Base-by-base conservation (phyloP, 768 basidiomycete species). In the Phaffia australis region DNA sequence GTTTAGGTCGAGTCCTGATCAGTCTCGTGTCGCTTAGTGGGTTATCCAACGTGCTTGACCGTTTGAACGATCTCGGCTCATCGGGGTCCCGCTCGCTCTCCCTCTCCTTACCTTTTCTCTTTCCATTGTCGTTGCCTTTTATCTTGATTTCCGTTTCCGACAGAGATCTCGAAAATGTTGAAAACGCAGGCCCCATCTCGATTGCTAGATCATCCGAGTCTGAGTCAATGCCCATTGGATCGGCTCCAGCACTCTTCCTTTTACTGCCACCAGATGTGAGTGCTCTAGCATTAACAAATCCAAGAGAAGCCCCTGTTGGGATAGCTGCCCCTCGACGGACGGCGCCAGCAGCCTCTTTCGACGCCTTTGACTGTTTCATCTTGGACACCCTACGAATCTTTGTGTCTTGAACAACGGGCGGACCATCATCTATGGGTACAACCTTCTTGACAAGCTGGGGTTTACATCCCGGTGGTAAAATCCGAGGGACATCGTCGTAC, bases 401-500 rank as follows among this genome's bases (percentile, higher is more conserved):
- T 68, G 52, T 56, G 49, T 42, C 60, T 70, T 50, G 47, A 32
- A 30, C 64, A 60, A 16, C 71, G 72, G 73, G 76, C 0, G 73
- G 72, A 66, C 86, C 83, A 49, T 92, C 87, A 60, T 87, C 86
- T 84, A 95, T 90, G 25, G 54, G 61, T 27, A 63, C 55, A 32
- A 78, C 79, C 77, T 85, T 86, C 77, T 93, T 88, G 46, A 89
- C 76, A 70, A 84, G 86, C 68, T 83, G 80, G 0, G 92, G 92
- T 54, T 86, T 85, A 69, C 86, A 76, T 69, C 88, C 81, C 48
- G 81, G 83, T 0, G 94, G 92, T 3, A 98, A 78, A 15, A 99
- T 79, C 0, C 90, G 87, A 66, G 85, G 83, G 60, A 94, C 88
- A 74, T 99, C 95, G n/a, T 81, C 85, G 72, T 91, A 99, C 14